Percentiles rank a stretch among this genome's conserved stretches.
Conservation (phyloP, 495 filamentous ascomycete genomes). For the Parmelia sp. region DNA sequence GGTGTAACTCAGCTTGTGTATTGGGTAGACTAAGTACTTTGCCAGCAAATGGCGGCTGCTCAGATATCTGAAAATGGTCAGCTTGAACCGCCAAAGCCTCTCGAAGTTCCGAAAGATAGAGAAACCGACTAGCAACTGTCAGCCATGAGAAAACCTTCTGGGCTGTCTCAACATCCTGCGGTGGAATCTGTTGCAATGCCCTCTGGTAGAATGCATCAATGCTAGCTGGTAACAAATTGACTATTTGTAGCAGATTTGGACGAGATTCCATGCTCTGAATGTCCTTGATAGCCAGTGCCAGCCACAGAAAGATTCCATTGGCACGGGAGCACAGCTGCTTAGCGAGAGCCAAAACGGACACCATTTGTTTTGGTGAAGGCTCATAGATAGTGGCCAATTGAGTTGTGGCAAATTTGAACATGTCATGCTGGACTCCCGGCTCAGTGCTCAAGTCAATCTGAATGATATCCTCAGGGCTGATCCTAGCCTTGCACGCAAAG, state of each 20-base stretch:
- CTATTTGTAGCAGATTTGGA: background rate
- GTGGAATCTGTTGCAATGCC: background rate
- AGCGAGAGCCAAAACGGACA: background rate
- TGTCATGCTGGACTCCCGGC: conserved; percentile 3
- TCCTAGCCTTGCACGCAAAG: background rate
- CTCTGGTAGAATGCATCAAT: conserved; percentile 5
- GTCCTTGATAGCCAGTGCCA: conserved; percentile 1
- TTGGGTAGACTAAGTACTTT: background rate
- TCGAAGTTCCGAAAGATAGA: conserved; percentile 1
- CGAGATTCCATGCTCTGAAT: background rate
- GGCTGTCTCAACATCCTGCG: background rate
- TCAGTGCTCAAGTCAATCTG: conserved; percentile 4
- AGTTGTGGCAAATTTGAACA: conserved; percentile 1
- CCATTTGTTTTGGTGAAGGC: background rate
- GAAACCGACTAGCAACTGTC: background rate
- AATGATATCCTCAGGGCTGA: background rate
- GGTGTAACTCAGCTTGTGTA: background rate
- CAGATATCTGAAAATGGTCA: background rate
- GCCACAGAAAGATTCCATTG: conserved; percentile 7
- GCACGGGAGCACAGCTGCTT: conserved; percentile 10
- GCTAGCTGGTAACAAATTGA: background rate
- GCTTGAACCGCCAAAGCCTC: conserved; percentile 1
- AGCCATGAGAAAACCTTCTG: conserved; percentile 9
- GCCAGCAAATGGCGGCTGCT: background rate
- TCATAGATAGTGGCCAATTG: background rate